Evolutionary conservation across 2,329 filamentous ascomycete genomes (phyloP), one percentile per base, ranked within the genome.

Genomic region (Xylaria sp.): DNA sequence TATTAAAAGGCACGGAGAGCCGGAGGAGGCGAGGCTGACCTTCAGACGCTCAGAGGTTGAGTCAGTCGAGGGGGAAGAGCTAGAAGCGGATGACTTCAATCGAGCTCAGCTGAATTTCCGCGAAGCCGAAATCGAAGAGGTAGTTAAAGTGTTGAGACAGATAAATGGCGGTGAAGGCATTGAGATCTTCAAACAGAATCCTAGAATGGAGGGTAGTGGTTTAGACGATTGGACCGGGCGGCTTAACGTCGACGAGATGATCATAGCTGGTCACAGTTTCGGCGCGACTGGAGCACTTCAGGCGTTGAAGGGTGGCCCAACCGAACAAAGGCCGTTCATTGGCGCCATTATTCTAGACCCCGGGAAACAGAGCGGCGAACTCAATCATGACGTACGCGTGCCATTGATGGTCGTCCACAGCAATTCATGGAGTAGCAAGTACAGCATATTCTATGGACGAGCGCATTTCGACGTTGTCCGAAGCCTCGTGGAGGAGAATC

Each of bases 291-390:
- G 85, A 2, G 87, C 85, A 0, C 77, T 90, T 19, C 85, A 87
- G 60, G 82, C 84, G 3, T 77, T 89, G n/a, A 82, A 82, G 53
- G 78, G 76, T 35, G 82, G 78, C 7, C 77, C 80, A 4, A 77
- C 64, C 47, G 58, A 78, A 61, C 67, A 70, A 57, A 74, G 80
- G 17, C 81, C 80, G 0, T 82, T 87, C 63, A 78, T 81, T 1
- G 86, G 83, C 3, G 87, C 80, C 19, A 82, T 90, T 62, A 80
- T 86, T 51, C 79, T 90, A 29, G 88, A 90, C 71, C 87, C 88
- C 0, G 88, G 88, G 54, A 90, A 90, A 72, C 76, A 77, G 1
- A 87, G 83, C 63, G 88, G 88, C 0, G 84, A 79, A 0, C 77
- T 90, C 10, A 90, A 90, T 74, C 71, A 78, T 60, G 79, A 87